Conservation (phyloP, 371 early-diverging fungal genomes). For the Rhizopus arrhizus region DNA sequence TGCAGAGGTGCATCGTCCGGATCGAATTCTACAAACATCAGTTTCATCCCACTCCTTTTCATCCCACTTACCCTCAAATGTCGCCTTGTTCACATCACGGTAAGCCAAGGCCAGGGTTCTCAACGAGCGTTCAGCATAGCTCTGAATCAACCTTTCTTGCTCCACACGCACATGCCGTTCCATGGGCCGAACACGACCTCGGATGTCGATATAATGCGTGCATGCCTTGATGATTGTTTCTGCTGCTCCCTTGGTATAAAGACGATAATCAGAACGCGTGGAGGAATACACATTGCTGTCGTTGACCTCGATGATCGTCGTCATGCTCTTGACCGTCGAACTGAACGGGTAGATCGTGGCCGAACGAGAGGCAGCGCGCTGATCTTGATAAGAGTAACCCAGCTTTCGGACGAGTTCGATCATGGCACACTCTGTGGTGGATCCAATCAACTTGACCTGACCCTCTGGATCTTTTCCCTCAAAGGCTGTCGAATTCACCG, state of each 20-base stretch:
- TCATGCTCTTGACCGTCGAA: slow-evolving; percentile 64
- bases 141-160: slow-evolving; percentile 47
- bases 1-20: slow-evolving; percentile 55
- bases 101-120: slow-evolving; percentile 74
- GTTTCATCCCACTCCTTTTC: too few relatives aligned
- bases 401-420: slow-evolving; percentile 57
- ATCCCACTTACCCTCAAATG: slow-evolving; percentile 9
- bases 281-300: slow-evolving; percentile 27
- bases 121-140: slow-evolving; percentile 66
- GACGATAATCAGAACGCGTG: slow-evolving; percentile 28
- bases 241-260: slow-evolving; percentile 63
- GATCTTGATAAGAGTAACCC: slow-evolving; percentile 48
- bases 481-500: slow-evolving; percentile 78
- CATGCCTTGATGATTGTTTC: slow-evolving; percentile 55
- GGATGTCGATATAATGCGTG: slow-evolving; percentile 42
- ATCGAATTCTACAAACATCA: slow-evolving; percentile 23
- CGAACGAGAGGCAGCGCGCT: slow-evolving; percentile 35
- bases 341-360: slow-evolving; percentile 57
- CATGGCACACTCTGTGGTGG: slow-evolving; percentile 59
- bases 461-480: slow-evolving; percentile 61
- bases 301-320: slow-evolving; percentile 37
- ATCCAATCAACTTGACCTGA: slow-evolving; percentile 48
- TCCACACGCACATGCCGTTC: slow-evolving; percentile 31
- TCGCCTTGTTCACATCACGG: slow-evolving; percentile 47
- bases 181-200: slow-evolving; percentile 43